These are phyloP conservation scores for Gossypium schwendimanii DNA, from an alignment of 441 rosid species.

Conservation along the genomic window DNA sequence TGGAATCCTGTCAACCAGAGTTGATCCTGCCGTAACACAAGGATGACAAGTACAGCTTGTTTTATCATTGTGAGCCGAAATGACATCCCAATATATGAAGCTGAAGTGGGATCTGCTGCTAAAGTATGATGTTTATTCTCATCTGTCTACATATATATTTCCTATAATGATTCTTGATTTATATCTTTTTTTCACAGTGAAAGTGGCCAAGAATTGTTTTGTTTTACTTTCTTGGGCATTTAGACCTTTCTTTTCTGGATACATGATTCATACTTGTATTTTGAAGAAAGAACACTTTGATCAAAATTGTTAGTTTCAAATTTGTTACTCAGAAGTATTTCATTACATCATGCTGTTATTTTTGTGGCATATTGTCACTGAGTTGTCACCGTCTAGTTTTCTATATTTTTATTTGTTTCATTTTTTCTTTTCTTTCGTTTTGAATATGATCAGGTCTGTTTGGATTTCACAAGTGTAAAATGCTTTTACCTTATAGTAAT, in stretches of 20 bases:
- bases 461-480: not conserved
- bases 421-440: not conserved
- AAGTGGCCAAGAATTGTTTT: not conserved
- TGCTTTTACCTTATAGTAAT: not conserved
- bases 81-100: constrained; percentile 93
- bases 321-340: not conserved
- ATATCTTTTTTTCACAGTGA: not conserved
- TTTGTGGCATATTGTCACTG: too few species aligned
- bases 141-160: not conserved
- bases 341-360: not conserved
- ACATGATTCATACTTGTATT: not conserved
- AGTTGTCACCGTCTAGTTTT: too few species aligned
- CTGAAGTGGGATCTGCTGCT: constrained; percentile 87
- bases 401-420: not conserved
- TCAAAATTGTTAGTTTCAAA: not conserved
- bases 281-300: not conserved
- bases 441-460: not conserved
- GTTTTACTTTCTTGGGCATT: not conserved
- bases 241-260: not conserved
- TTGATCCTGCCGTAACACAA: not conserved
- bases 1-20: not conserved
- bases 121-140: constrained; percentile 41
- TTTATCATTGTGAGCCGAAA: constrained; percentile 86
- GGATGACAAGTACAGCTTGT: constrained; percentile 84
- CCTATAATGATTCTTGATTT: not conserved